These are phyloP conservation scores for Fraxinus angustifolia DNA, from an alignment of 305 asterid species.

Conservation along the genomic window DNA sequence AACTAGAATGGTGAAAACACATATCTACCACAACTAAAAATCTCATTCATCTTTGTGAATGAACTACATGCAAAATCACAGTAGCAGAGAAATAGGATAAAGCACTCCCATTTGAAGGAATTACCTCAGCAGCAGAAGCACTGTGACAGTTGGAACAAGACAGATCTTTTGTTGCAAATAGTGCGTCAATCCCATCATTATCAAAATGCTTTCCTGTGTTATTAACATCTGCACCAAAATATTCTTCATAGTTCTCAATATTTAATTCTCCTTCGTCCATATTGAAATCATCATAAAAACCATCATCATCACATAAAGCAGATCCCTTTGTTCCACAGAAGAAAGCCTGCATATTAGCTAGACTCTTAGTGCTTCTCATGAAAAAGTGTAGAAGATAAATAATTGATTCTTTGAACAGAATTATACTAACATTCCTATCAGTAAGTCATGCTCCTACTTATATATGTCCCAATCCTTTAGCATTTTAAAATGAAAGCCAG, in stretches of 20 bases:
- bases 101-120: not conserved
- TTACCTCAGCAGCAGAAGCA: constrained; percentile 56
- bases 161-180: constrained; percentile 54
- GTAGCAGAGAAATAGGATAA: not conserved
- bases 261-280: constrained; percentile 71
- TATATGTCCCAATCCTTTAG: not conserved
- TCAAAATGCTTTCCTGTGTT: constrained; percentile 49
- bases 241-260: constrained; percentile 66
- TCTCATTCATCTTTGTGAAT: not conserved
- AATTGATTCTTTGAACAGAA: not conserved
- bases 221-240: constrained; percentile 52
- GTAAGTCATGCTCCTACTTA: not conserved
- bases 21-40: not conserved
- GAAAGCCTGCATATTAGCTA: constrained; percentile 35
- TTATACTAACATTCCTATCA: not conserved
- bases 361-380: constrained; percentile 6
- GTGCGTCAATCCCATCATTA: constrained; percentile 52
- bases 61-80: not conserved
- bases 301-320: constrained; percentile 39
- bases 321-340: constrained; percentile 44
- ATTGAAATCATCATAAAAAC: constrained; percentile 53
- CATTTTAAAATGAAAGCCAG: not conserved
- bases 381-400: not conserved
- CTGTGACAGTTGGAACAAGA: constrained; percentile 50
- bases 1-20: not conserved